These are phyloP conservation scores for Aspergillus intermedius DNA, from an alignment of 2,329 filamentous ascomycete species.

Conservation along the genomic window DNA sequence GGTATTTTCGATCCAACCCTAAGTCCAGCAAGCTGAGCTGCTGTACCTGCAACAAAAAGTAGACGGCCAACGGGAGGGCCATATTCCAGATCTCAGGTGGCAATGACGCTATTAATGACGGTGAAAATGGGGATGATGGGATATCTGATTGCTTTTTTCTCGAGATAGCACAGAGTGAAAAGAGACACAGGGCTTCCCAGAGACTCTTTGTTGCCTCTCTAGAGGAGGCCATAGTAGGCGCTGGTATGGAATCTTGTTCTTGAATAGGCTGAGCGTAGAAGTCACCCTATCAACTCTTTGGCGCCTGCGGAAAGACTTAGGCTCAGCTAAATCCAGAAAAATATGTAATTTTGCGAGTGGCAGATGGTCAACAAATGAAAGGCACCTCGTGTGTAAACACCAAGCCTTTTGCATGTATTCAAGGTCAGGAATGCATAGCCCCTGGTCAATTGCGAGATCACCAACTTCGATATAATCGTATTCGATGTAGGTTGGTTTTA, in stretches of 20 bases:
- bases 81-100: background rate
- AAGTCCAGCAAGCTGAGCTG: conserved; percentile 3
- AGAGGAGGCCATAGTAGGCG: background rate
- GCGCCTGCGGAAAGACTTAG: background rate
- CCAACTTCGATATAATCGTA: background rate
- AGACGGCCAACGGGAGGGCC: conserved; percentile 7
- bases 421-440: background rate
- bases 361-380: background rate
- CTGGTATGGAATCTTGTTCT: background rate
- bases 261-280: background rate
- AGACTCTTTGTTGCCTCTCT: background rate
- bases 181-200: background rate
- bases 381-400: background rate
- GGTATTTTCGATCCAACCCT: background rate
- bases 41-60: conserved; percentile 8
- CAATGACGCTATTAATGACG: background rate
- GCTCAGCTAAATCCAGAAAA: background rate
- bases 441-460: too few relatives aligned
- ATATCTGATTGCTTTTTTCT: too few relatives aligned
- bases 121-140: too few relatives aligned
- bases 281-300: background rate
- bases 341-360: background rate
- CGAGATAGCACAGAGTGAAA: background rate
- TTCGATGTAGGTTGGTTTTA: background rate
- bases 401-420: background rate